phyloP scores from a whole-genome alignment of 306 rosid genomes.

The Aeschynomene evenia region DNA sequence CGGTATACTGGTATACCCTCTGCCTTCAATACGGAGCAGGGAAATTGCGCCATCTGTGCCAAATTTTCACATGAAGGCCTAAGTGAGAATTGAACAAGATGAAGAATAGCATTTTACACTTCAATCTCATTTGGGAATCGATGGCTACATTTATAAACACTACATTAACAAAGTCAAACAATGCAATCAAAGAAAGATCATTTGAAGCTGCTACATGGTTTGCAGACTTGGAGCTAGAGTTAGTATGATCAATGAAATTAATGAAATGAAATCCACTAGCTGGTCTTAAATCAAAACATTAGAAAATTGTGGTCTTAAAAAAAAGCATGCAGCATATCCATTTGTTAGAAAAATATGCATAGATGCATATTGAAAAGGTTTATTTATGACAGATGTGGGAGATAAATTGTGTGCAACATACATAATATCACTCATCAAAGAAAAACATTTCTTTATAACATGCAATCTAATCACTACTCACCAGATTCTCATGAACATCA shows the following conservation, averaged over 20 bases:
- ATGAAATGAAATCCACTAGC: slow-evolving; percentile 12
- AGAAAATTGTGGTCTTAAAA: background rate
- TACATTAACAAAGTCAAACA: background rate
- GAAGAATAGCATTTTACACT: slow-evolving; percentile 15
- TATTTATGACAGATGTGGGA: slow-evolving; percentile 7
- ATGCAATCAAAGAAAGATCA: slow-evolving; percentile 1
- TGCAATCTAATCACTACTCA: slow-evolving; percentile 41
- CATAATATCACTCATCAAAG: slow-evolving; percentile 10
- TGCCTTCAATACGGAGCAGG: slow-evolving; percentile 57
- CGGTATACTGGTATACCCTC: slow-evolving; percentile 71
- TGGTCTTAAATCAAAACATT: background rate
- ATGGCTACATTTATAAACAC: background rate
- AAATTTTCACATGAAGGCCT: slow-evolving; percentile 30
- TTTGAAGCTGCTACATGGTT: background rate
- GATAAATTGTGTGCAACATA: slow-evolving; percentile 2
- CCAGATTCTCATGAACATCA: slow-evolving; percentile 46
- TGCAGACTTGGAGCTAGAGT: background rate
- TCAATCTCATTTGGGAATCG: slow-evolving; percentile 2
- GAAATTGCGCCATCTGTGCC: slow-evolving; percentile 60
- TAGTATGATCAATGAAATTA: slow-evolving; percentile 12
- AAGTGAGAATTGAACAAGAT: slow-evolving; percentile 13
- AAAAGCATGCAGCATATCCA: background rate
- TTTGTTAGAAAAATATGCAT: background rate
- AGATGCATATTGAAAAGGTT: slow-evolving; percentile 26
- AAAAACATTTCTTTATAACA: slow-evolving; percentile 10